Evolutionary conservation across 2,329 filamentous ascomycete species (phyloP).

Genomic region (Boeremia lycopersici): DNA sequence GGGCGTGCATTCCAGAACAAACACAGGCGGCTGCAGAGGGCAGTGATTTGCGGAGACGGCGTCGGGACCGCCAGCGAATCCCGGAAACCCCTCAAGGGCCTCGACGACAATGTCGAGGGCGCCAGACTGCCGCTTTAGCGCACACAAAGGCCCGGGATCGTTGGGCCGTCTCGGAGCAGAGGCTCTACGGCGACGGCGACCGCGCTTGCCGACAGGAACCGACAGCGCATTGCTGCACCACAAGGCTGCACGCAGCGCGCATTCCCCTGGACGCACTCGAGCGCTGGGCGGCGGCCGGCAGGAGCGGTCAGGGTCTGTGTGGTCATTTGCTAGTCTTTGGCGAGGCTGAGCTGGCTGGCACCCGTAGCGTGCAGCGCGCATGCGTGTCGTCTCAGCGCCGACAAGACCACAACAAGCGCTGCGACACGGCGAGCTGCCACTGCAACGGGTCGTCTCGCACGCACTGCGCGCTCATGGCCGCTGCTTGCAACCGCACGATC

Average conservation of each 20-base stretch:
- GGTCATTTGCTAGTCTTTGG: constrained; percentile 28
- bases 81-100: constrained; percentile 11
- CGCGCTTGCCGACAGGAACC: constrained; percentile 26
- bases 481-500: not conserved
- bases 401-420: not conserved
- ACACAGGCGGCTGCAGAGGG: constrained; percentile 17
- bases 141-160: not conserved
- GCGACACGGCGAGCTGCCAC: not conserved
- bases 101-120: constrained; percentile 4
- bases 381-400: constrained; percentile 22
- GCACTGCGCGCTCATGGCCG: not conserved
- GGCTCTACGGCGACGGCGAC: constrained; percentile 20
- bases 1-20: constrained; percentile 31
- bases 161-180: not conserved
- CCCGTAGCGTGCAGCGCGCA: constrained; percentile 32
- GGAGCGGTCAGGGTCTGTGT: constrained; percentile 32
- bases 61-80: constrained; percentile 12
- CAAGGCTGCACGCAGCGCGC: constrained; percentile 23
- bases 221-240: constrained; percentile 19
- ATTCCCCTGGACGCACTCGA: constrained; percentile 32
- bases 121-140: constrained; percentile 3
- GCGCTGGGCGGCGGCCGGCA: constrained; percentile 20
- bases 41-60: constrained; percentile 29
- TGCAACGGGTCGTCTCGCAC: not conserved
- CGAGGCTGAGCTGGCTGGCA: constrained; percentile 31